Evolutionary conservation across 164 flowering plant species (phyloP).

Genomic region (Pachysandra terminalis): DNA sequence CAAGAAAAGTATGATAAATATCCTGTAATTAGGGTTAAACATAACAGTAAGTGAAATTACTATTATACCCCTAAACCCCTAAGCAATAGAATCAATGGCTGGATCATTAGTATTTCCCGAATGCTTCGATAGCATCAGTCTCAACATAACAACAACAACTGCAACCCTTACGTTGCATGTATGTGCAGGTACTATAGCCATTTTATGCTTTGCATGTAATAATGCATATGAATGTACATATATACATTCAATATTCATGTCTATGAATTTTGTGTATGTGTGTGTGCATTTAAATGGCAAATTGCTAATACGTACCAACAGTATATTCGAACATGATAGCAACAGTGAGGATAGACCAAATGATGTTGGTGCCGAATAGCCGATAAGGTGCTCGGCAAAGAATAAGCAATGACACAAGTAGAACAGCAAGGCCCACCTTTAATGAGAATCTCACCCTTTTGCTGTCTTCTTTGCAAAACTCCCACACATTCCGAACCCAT

Average conservation of each 20-base stretch:
- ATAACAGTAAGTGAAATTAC: too few species aligned
- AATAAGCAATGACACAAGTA: conserved; percentile 71
- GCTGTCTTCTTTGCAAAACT: conserved; percentile 56
- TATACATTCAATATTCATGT: background rate
- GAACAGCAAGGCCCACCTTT: conserved; percentile 77
- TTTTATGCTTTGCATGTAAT: too few species aligned
- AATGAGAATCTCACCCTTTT: conserved; percentile 63
- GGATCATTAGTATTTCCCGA: too few species aligned
- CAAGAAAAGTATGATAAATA: too few species aligned
- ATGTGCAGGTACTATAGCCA: too few species aligned
- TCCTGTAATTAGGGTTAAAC: too few species aligned
- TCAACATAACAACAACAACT: too few species aligned
- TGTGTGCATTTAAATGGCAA: background rate
- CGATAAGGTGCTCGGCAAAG: conserved; percentile 64
- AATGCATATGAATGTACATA: background rate
- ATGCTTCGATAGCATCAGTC: too few species aligned
- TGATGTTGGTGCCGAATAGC: conserved; percentile 73
- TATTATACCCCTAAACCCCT: too few species aligned
- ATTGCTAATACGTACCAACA: conserved; percentile 55
- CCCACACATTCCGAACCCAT: conserved; percentile 46
- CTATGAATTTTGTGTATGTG: background rate
- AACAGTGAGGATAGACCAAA: conserved; percentile 89
- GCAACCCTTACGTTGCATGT: too few species aligned
- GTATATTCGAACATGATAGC: conserved; percentile 92
- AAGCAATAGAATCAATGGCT: too few species aligned